Base-by-base conservation (phyloP, 2,329 filamentous ascomycete species). In the Pseudomassariella vexata region DNA sequence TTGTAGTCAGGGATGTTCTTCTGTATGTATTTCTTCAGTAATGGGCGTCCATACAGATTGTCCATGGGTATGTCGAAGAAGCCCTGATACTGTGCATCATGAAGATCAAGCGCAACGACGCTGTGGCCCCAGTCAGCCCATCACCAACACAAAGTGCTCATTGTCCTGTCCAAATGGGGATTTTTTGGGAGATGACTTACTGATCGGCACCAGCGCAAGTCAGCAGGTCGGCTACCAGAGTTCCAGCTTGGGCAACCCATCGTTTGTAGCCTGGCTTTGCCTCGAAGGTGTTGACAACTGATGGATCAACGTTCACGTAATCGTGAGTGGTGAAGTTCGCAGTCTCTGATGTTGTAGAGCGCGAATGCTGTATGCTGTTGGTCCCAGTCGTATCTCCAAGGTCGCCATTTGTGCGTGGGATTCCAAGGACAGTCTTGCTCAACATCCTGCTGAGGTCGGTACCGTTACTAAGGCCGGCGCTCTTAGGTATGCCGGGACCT, bases 41-140 rank as follows among this genome's bases (percentile, higher is more conserved):
- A 65, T 30, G 84, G 81, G 47, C 85, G 79, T 35, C 82, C 90
- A 63, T 96, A 96, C 12, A 98, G 72, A 57, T 98, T 98, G 65
- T 98, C 92, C 35, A 98, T 92, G 3, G 92, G 92, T 37, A 96
- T 95, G 54, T 98, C 90, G 55, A 98, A 96, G 70, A 95, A 98
- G 33, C 92, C 92, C 62, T 98, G 92, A 54, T 96, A 96, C 61
- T 98, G 88, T 24, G 87, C 85, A 58, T 95, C 90, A 56, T 92
- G 87, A 32, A 98, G 73, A 55, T 98, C 92, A 85, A 98, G 94
- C 19, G 90, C 95, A 56, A 96, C 95, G 55, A 94, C 82, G 38
- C 53, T 56, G 35, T 24, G 6, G n/a, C 28, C 31, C 19, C 26
- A 14, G 12, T 22, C 20, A 31, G 30, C 9, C 19, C 21, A 30